Base-by-base conservation (phyloP, 495 filamentous ascomycete genomes). In the Aspergillus campestris region DNA sequence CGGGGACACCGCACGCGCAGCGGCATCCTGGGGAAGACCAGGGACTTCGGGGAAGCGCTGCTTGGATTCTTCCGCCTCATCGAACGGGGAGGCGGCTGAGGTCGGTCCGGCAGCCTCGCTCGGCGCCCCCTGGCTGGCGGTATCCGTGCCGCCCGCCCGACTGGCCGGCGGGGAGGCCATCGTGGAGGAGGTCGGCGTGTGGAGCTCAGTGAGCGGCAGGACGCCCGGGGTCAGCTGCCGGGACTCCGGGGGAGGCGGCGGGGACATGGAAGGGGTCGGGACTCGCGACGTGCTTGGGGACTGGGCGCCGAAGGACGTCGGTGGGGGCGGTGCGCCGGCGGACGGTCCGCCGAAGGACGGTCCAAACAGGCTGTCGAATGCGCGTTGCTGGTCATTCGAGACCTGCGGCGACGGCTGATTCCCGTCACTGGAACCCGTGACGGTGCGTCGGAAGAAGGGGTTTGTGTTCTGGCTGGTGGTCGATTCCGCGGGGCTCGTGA, bases 341-440 rank as follows among this genome's bases (percentile, higher is more conserved):
- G 62, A 45, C 24, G 46, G 60, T 13, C 80, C 65, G 44, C 71
- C 66, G 57, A 87, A 81, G 1, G 83, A 70, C 33, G 86, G 85
- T 2, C 90, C 89, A 60, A 95, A 96, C 29, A 96, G 81, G 62
- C 85, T 89, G 53, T 95, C 89, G 61, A 95, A 92, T 14, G 81
- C 80, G 55, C 80, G 79, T 40, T 88, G 82, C 57, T 71, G 75
- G 49, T 76, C 70, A 34, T 43, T 65, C 0, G 64, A 44, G 14
- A 56, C 47, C 24, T 62, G 60, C 3, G 70, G 66, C 13, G 80
- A 76, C 46, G 68, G 56, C 31, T 63, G 69, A 53, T 77, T 79
- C 34, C 89, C 49, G n/a, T 58, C 86, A 37, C 58, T 64, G 13
- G 81, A 75, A 15, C 79, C 84, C 27, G 77, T 83, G 7, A 71